Evolutionary conservation across 176 grass and related monocot genomes (phyloP), one percentile per base, ranked within the genome.

Genomic region (Avena eriantha): DNA sequence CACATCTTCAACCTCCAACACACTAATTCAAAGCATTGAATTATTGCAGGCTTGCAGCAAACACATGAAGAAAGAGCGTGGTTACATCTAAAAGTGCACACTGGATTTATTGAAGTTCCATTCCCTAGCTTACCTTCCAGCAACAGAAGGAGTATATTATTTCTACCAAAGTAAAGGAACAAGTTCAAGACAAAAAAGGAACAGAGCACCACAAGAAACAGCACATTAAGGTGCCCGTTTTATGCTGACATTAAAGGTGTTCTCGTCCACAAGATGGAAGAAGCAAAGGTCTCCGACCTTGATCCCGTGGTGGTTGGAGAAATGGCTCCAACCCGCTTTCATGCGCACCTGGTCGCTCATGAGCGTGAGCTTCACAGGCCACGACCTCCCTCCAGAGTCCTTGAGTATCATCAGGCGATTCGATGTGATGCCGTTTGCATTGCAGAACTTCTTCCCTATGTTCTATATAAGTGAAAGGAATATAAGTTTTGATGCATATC

Each of bases 171-270:
- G 23, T 29, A 75, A 75, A 17, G 22, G 13, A 26, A 75, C 72
- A 75, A 75, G 26, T 76, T 29, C 73, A 51, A 76, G 73, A 33
- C 15, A 76, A 49, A 31, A 31, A 51, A 31, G 47, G 73, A 76
- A 51, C 1, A 31, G 47, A 76, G 72, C 72, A 50, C 45, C 23
- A 76, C 47, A 33, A 53, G 47, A 53, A 76, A 31, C 47, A 76
- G 4, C 49, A 51, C 7, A 31, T 76, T 51, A 53, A 26, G 15
- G 22, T 17, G 73, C 47, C 73, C 73, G 23, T 50, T 50, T 29
- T 53, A 76, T 53, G 73, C 73, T 76, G 73, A 76, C 73, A 15
- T 76, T 51, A 29, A 76, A 76, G 47, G 73, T 76, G 73, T 76
- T 23, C 73, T 76, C 73, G 15, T 76, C 47, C 23, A 76, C 73